Evolutionary conservation across 331 rosid genomes (phyloP), one percentile per base, ranked within the genome.

Genomic region (Ulmus americana): DNA sequence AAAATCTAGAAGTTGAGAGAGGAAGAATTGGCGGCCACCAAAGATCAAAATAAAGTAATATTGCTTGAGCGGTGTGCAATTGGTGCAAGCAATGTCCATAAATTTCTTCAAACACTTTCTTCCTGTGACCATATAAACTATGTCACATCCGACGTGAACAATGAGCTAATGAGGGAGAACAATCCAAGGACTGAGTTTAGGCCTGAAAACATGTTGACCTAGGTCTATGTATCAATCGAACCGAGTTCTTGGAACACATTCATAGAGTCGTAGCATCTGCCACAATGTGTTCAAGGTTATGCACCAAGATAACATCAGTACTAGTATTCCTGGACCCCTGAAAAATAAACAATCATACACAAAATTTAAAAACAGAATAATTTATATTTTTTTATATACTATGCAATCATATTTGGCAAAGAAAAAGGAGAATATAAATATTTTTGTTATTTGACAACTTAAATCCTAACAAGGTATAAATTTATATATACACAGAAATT

Each of bases 1-100:
- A 77, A 92, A 92, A 65, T 92, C 87, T 9, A 97, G 98, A 64
- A 92, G 98, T 84, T 88, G 95, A 65, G 96, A 91, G 16, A 92
- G 94, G 68, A 92, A 83, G 77, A 92, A 86, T 71, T 92, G 96
- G 54, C 86, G 41, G 69, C 74, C 74, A 38, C 97, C 97, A 77
- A 92, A 88, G 8, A 91, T 86, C 48, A 86, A 58, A 63, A 91
- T 91, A 96, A 96, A 91, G 60, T 84, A 88, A 7, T 95, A 84
- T 38, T 91, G 95, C 48, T 6, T 88, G 35, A 91, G 56, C 41
- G 73, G 88, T 63, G 78, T 81, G 75, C 97, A 91, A 57, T 83
- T 71, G 18, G 80, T 74, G 71, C 97, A 91, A 16, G 97, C 80
- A 67, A 88, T 81, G 70, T 91, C 97, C 85, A 82, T 59, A 73